Evolutionary conservation across 495 filamentous ascomycete genomes (phyloP).

Genomic region (Usnea hakonensis): DNA sequence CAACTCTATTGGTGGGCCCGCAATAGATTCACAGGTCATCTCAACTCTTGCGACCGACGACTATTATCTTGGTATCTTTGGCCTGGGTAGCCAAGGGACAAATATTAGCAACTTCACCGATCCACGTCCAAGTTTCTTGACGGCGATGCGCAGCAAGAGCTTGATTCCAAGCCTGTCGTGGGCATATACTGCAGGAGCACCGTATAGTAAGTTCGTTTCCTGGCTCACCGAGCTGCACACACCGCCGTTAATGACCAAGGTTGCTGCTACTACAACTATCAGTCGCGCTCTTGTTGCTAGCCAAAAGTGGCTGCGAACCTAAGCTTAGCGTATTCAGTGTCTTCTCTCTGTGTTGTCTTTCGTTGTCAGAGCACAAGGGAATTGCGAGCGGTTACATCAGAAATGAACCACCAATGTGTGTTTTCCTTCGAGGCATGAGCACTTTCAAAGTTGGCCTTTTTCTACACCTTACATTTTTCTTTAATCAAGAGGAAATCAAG

Average conservation of each 20-base stretch:
- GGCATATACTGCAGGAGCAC: slow-evolving; percentile 52
- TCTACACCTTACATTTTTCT: background rate
- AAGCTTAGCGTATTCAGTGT: background rate
- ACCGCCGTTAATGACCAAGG: background rate
- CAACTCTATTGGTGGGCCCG: slow-evolving; percentile 31
- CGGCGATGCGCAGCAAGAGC: slow-evolving; percentile 36
- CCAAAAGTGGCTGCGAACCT: background rate
- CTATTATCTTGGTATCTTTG: slow-evolving; percentile 48
- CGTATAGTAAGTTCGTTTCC: slow-evolving; percentile 35
- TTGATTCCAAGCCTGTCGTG: slow-evolving; percentile 46
- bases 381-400: background rate
- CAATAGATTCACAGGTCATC: slow-evolving; percentile 39
- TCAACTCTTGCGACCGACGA: slow-evolving; percentile 37
- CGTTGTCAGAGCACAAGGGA: background rate
- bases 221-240: background rate
- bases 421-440: background rate
- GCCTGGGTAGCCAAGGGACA: slow-evolving; percentile 40
- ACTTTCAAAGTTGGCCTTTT: background rate
- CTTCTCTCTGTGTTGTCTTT: background rate
- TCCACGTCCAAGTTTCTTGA: slow-evolving; percentile 41
- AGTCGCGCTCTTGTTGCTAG: background rate
- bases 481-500: background rate
- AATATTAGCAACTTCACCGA: slow-evolving; percentile 42
- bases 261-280: background rate
- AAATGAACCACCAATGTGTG: background rate